Base-by-base conservation (phyloP, 305 asterid genomes). In the Striga hermonthica region DNA sequence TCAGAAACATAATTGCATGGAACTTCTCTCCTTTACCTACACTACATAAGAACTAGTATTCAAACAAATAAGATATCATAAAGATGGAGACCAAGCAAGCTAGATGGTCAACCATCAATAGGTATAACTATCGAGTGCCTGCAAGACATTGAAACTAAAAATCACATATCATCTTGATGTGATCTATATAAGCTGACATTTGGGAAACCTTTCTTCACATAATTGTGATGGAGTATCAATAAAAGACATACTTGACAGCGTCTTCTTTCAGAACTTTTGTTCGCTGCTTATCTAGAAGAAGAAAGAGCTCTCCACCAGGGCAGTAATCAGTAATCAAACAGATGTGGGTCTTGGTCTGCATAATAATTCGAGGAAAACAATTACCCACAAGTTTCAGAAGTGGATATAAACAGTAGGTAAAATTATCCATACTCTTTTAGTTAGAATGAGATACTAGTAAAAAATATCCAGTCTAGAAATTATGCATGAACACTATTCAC, bases 271-370 rank as follows among this genome's bases (percentile, higher is more conserved):
- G 77, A 70, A 90, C 96, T 79, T 93, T 90, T 6, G 75, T 80
- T 9, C 95, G 95, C 78, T 93, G 97, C 75, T 82, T 86, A 52
- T 93, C 99, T 54, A 93, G 83, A 74, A 93, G 89, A 79, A 86
- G 79, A 81, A 93, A 93, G 74, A 88, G 95, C 80, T 92, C 98
- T 56, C 98, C 98, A 28, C 98, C 98, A 41, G 96, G 84, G 82
- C 78, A 92, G 78, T 89, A 92, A 78, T 92, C 98, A 16, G 95
- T 92, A 66, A 92, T 86, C 76, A 89, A 77, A 76, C 97, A 89
- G 60, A 92, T 77, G 75, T 92, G 98, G 56, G 96, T 87, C 64
- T 83, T 84, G 37, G 98, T 92, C 98, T 91, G 94, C 77, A 79
- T 60, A 68, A 28, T 47, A 59, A 44, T 64, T 44, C 22, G 40